Conservation (phyloP, 164 flowering plant genomes). For the Nymphaea colorata region DNA sequence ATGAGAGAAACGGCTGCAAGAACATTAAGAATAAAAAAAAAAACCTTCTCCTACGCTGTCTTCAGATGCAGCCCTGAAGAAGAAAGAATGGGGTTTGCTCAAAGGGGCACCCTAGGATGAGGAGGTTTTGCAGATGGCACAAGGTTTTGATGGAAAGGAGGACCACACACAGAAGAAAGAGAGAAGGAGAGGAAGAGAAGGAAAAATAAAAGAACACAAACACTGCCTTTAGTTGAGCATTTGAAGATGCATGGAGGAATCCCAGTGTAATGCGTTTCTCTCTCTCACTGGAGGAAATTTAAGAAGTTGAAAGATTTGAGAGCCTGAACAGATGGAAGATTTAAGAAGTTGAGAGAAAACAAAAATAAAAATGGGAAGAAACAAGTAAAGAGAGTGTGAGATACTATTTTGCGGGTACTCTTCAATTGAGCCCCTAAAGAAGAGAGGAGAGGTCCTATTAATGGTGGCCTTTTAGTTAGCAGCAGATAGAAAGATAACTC, state of each 20-base stretch:
- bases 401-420: not conserved
- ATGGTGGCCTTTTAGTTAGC: not conserved
- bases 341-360: not conserved
- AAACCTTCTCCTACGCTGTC: not conserved
- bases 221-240: not conserved
- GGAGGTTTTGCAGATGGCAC: not conserved
- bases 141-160: not conserved
- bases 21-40: no score
- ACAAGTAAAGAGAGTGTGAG: not conserved
- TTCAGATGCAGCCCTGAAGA: not conserved
- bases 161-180: not conserved
- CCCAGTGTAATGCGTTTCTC: not conserved
- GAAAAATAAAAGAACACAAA: not conserved
- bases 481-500: not conserved
- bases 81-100: not conserved
- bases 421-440: not conserved
- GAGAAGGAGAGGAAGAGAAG: not conserved
- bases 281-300: no score
- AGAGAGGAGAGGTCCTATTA: not conserved
- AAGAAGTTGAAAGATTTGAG: not conserved
- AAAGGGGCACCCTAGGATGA: not conserved
- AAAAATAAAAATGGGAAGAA: not conserved
- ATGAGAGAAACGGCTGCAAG: not conserved
- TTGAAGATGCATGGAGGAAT: not conserved
- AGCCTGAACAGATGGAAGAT: not conserved